Percentiles rank a stretch among this genome's conserved stretches.
Conservation (phyloP, 768 basidiomycete genomes). For the Boletus rufocinnamomeus region DNA sequence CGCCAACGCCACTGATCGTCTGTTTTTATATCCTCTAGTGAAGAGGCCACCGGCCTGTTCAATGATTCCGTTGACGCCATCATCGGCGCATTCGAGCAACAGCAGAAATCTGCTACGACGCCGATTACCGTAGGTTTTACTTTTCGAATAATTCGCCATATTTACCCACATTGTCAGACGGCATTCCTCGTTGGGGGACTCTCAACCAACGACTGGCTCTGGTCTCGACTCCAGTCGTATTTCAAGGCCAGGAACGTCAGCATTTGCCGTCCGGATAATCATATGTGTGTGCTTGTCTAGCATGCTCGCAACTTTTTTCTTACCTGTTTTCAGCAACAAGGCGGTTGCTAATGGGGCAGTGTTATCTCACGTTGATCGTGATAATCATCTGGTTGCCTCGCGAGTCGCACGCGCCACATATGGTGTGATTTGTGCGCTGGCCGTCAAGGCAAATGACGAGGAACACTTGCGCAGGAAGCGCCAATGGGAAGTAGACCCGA, state of each 20-base stretch:
- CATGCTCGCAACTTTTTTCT: not conserved
- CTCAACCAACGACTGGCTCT: constrained; percentile 13
- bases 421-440: constrained; percentile 6
- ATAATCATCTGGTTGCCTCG: not conserved
- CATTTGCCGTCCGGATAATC: constrained; percentile 7
- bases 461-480: constrained; percentile 12
- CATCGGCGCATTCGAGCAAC: constrained; percentile 15
- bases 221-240: constrained; percentile 13
- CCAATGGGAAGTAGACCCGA: constrained; percentile 12
- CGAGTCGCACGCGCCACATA: constrained; percentile 10
- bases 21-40: not conserved
- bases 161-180: not conserved
- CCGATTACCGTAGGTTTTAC: constrained; percentile 4
- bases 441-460: not conserved
- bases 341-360: constrained; percentile 13
- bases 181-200: constrained; percentile 20
- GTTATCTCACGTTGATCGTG: constrained; percentile 6
- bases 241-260: constrained; percentile 2
- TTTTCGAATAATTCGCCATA: not conserved
- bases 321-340: constrained; percentile 5
- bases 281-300: constrained; percentile 5
- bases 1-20: not conserved
- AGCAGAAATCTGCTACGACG: not conserved
- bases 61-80: constrained; percentile 8
- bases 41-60: constrained; percentile 16